Conservation (phyloP, 257 asterid genomes). For the Nicotiana obtusifolia region DNA sequence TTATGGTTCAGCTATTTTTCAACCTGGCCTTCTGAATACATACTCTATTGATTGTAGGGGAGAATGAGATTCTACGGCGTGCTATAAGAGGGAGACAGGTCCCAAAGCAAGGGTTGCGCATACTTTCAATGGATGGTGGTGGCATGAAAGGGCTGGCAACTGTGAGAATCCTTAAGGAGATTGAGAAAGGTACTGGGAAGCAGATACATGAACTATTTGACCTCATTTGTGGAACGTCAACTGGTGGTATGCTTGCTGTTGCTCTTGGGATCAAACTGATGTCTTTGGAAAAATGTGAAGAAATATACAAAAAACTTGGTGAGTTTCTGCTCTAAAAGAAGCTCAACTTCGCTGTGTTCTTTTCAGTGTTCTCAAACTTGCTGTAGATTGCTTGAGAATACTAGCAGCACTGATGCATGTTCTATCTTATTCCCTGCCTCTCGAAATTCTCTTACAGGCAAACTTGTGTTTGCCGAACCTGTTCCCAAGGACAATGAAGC, state of each 20-base stretch:
- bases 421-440: conserved; percentile 12
- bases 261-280: conserved; percentile 89
- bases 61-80: conserved; percentile 90
- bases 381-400: neutral
- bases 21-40: conserved; percentile 9
- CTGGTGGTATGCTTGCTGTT: conserved; percentile 99
- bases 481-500: conserved; percentile 97
- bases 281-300: conserved; percentile 95
- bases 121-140: conserved; percentile 98
- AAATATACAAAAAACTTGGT: conserved; percentile 97
- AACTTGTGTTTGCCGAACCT: conserved; percentile 98
- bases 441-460: conserved; percentile 49
- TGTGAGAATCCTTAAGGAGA: conserved; percentile 84
- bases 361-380: conserved; percentile 9
- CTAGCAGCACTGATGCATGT: conserved; percentile 8
- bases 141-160: conserved; percentile 99
- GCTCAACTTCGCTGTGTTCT: conserved; percentile 9
- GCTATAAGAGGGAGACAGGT: conserved; percentile 80
- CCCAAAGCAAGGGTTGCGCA: conserved; percentile 86
- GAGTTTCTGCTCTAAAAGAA: conserved; percentile 21
- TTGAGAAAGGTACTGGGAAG: conserved; percentile 92
- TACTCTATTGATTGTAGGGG: conserved; percentile 51
- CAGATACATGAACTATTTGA: conserved; percentile 95
- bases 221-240: conserved; percentile 98
- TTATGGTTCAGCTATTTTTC: conserved; percentile 1